phyloP scores from a whole-genome alignment of 345 rosid genomes.

The Ricinus communis region DNA sequence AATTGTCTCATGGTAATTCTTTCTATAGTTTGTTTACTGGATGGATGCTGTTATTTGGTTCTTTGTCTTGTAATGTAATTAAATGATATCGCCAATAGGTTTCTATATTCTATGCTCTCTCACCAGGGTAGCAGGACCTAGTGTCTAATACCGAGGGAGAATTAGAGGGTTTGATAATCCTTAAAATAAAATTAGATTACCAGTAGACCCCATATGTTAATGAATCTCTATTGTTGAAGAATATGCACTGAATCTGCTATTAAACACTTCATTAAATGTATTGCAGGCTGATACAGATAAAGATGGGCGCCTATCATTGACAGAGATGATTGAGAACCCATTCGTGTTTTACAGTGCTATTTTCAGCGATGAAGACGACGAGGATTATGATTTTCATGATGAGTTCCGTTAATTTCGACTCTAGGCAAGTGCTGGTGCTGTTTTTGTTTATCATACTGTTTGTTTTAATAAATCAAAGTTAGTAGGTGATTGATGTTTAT shows the following conservation, averaged over 20 bases:
- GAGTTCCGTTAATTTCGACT: slow-evolving; percentile 66
- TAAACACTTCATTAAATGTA: slow-evolving; percentile 3
- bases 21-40: no score
- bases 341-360: slow-evolving; percentile 92
- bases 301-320: slow-evolving; percentile 71
- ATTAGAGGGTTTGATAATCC: no score
- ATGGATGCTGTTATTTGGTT: not conserved
- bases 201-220: no score
- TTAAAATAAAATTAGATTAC: no score
- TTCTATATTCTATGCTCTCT: no score
- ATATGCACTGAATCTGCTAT: not conserved
- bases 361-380: slow-evolving; percentile 75
- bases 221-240: no score
- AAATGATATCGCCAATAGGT: no score
- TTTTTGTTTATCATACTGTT: no score
- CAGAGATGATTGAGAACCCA: slow-evolving; percentile 90
- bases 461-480: no score
- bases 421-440: not conserved
- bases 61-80: not conserved
- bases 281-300: slow-evolving; percentile 86
- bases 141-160: not conserved
- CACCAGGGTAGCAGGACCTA: no score
- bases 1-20: not conserved
- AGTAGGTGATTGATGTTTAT: no score
- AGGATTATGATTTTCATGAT: slow-evolving; percentile 61